phyloP scores from a whole-genome alignment of 176 grass and related monocot genomes.

The Musa acuminata region DNA sequence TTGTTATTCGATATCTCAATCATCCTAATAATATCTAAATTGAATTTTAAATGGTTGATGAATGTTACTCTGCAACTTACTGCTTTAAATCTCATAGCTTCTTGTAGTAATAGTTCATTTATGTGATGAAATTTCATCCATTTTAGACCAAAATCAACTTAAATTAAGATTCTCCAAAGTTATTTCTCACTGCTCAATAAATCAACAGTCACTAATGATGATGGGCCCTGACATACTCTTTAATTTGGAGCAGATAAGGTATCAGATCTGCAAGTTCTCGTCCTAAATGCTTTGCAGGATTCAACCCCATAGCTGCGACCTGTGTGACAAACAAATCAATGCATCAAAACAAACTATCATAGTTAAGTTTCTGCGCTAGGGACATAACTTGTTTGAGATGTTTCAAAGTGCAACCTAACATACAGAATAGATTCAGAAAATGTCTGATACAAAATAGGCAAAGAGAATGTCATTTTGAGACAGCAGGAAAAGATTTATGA shows the following conservation, averaged over 20 bases:
- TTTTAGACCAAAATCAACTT: neutral
- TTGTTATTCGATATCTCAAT: neutral
- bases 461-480: neutral
- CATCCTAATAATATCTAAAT: neutral
- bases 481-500: neutral
- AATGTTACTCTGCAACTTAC: neutral
- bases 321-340: constrained; percentile 29
- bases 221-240: constrained; percentile 51
- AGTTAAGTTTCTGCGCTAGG: too few species aligned
- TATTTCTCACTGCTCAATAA: neutral
- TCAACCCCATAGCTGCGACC: constrained; percentile 80
- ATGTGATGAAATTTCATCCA: neutral
- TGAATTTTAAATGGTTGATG: neutral
- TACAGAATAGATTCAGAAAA: neutral
- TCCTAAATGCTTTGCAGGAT: constrained; percentile 76
- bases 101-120: neutral
- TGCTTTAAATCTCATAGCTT: neutral
- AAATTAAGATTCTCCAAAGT: neutral
- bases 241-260: constrained; percentile 55
- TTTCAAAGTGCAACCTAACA: neutral
- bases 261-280: constrained; percentile 69
- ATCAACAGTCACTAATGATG: neutral
- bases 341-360: neutral
- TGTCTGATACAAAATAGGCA: neutral
- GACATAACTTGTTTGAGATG: too few species aligned